Conservation (phyloP, 495 filamentous ascomycete species). For the Xanthoparmelia taractica region DNA sequence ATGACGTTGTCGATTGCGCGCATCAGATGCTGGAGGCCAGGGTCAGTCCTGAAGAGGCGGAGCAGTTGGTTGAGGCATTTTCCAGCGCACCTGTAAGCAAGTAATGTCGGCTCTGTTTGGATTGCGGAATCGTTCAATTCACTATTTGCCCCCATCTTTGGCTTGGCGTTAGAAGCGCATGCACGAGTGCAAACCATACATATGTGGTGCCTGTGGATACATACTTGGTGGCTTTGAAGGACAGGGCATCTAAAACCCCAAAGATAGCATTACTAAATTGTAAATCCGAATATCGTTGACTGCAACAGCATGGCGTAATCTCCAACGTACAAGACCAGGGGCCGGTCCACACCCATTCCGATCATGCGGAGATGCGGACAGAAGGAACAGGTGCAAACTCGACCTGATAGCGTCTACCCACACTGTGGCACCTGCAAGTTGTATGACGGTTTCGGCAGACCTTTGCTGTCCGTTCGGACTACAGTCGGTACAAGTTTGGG, state of each 20-base stretch:
- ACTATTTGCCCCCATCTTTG: not conserved
- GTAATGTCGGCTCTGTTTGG: not conserved
- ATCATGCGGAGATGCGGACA: not conserved
- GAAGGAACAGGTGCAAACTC: not conserved
- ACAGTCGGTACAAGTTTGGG: not conserved
- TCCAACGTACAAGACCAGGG: not conserved
- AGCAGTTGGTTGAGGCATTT: constrained; percentile 53
- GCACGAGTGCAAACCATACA: not conserved
- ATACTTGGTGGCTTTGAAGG: not conserved
- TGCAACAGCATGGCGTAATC: not conserved
- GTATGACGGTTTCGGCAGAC: not conserved
- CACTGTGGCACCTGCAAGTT: not conserved
- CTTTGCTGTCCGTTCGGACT: not conserved
- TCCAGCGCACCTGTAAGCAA: constrained; percentile 31
- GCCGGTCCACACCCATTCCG: not conserved
- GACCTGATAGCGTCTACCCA: not conserved
- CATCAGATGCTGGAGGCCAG: constrained; percentile 56
- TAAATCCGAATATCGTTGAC: not conserved
- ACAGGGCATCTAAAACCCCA: not conserved
- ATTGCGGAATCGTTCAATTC: not conserved
- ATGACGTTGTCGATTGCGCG: constrained; percentile 59
- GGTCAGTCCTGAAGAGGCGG: constrained; percentile 63
- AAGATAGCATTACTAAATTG: not conserved
- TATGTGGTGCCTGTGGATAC: not conserved
- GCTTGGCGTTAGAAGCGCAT: not conserved